Percentiles rank a stretch among this genome's conserved stretches.
phyloP scores from a whole-genome alignment of 2,329 filamentous ascomycete species.

The Colletotrichum magnum region DNA sequence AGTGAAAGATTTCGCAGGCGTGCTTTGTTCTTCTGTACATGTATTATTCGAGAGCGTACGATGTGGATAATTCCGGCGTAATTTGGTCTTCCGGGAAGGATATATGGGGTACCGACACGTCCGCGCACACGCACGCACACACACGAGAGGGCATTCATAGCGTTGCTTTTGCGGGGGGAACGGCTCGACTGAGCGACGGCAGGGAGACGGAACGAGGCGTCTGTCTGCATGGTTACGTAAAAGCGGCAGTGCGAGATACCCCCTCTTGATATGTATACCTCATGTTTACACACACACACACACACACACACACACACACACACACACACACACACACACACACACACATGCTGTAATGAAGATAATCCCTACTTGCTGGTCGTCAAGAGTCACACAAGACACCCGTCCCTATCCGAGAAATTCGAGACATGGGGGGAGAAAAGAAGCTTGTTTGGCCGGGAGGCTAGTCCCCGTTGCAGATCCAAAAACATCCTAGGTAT shows the following conservation, averaged over 20 bases:
- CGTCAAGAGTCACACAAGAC: neutral
- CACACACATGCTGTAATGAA: slow-evolving; percentile 17
- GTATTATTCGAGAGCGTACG: neutral
- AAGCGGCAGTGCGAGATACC: slow-evolving; percentile 35
- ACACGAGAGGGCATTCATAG: slow-evolving; percentile 29
- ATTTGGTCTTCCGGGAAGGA: neutral
- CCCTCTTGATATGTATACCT: neutral
- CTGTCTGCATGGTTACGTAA: slow-evolving; percentile 31
- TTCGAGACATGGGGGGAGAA: neutral
- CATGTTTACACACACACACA: no score
- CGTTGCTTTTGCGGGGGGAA: slow-evolving; percentile 28
- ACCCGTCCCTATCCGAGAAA: no score
- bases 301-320: slow-evolving; percentile 3
- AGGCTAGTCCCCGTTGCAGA: slow-evolving; percentile 3
- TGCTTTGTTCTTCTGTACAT: slow-evolving; percentile 5
- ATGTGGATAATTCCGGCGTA: slow-evolving; percentile 14
- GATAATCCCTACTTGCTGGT: slow-evolving; percentile 1
- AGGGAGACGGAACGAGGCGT: slow-evolving; percentile 5
- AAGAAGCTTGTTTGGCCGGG: neutral
- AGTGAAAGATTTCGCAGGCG: slow-evolving; percentile 49
- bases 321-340: slow-evolving; percentile 17
- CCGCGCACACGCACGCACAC: slow-evolving; percentile 13
- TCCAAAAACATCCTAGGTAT: neutral
- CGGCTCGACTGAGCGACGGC: neutral
- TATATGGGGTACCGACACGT: slow-evolving; percentile 2